These are phyloP conservation scores for Sextonia rubra DNA, from an alignment of 164 flowering plant genomes.

Conservation along the genomic window DNA sequence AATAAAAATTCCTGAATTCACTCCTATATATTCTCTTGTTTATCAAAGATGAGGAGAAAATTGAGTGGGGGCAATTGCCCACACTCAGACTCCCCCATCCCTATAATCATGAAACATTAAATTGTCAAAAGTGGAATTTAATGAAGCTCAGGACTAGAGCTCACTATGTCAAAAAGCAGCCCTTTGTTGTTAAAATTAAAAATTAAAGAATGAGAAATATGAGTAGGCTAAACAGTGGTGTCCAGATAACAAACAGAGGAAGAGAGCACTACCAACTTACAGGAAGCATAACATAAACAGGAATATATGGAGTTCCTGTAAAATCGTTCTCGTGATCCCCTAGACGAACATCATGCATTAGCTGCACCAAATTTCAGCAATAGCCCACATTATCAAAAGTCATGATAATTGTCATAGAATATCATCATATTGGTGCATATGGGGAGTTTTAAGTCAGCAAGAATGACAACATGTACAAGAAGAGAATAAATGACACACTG, in stretches of 20 bases:
- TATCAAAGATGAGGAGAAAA: too few species aligned
- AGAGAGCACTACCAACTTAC: slow-evolving; percentile 40
- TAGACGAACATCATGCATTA: slow-evolving; percentile 41
- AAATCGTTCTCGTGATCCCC: slow-evolving; percentile 41
- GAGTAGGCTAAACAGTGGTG: neutral
- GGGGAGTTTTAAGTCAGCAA: neutral
- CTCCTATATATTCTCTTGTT: too few species aligned
- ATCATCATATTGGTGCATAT: neutral
- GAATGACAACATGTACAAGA: neutral
- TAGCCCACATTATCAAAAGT: slow-evolving; percentile 12
- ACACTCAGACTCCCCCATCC: too few species aligned
- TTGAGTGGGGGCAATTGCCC: too few species aligned
- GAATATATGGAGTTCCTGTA: slow-evolving; percentile 55
- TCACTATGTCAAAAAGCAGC: neutral
- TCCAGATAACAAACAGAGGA: neutral
- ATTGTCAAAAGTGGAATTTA: neutral
- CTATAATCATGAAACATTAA: neutral
- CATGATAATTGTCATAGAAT: neutral
- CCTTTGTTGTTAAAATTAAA: neutral
- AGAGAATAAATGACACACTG: neutral
- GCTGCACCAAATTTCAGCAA: slow-evolving; percentile 38
- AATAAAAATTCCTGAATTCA: too few species aligned
- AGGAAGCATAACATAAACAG: slow-evolving; percentile 71
- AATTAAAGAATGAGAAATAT: neutral
- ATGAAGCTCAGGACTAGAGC: neutral